These are phyloP conservation scores for Stellera chamaejasme DNA, from an alignment of 345 rosid species.

Conservation along the genomic window DNA sequence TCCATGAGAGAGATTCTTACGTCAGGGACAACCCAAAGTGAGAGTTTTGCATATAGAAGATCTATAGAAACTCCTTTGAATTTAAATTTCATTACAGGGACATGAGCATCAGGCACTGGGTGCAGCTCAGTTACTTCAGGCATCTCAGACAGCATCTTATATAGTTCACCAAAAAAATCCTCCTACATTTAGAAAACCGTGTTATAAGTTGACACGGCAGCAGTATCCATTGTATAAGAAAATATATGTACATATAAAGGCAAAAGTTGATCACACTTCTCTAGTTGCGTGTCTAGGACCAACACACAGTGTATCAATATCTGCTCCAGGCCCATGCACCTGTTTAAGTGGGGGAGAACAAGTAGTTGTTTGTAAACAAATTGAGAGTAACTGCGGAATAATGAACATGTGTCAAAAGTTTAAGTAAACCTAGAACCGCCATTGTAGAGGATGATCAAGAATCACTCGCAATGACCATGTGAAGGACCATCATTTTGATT, in stretches of 20 bases:
- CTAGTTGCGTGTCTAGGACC: constrained; percentile 94
- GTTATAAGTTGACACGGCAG: constrained; percentile 16
- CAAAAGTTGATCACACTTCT: constrained; percentile 60
- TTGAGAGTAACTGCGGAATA: no score
- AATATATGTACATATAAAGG: constrained; percentile 10
- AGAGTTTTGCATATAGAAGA: constrained; percentile 86
- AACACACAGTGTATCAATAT: constrained; percentile 92
- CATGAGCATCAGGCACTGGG: constrained; percentile 98
- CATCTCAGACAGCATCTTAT: constrained; percentile 75
- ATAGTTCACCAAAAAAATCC: constrained; percentile 88
- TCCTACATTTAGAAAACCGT: constrained; percentile 40
- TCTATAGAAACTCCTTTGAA: constrained; percentile 89
- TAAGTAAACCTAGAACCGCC: no score
- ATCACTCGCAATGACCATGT: no score
- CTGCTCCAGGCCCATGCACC: constrained; percentile 99
- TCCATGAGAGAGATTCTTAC: constrained; percentile 36
- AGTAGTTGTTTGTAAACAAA: not conserved
- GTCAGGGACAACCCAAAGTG: constrained; percentile 95
- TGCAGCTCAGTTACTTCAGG: constrained; percentile 94
- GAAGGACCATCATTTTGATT: no score
- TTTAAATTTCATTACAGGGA: constrained; percentile 86
- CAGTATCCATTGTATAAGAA: constrained; percentile 10
- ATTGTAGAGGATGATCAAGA: no score
- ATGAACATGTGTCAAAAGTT: no score
- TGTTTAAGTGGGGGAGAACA: constrained; percentile 18